phyloP scores from a whole-genome alignment of 2,329 filamentous ascomycete genomes.

The Pestalotiopsis sp. region DNA sequence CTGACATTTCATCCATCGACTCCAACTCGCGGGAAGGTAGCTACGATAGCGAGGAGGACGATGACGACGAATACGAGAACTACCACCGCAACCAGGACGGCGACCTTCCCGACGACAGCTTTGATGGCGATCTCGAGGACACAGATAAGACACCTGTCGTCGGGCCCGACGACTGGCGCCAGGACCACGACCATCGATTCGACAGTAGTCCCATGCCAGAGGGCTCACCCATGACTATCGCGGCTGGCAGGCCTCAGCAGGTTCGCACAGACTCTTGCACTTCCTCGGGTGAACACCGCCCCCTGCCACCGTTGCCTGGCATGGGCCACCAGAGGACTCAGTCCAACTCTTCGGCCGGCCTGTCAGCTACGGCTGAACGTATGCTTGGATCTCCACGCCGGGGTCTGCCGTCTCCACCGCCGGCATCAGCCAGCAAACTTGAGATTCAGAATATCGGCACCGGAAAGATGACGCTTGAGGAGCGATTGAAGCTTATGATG shows the following conservation, averaged over 20 bases:
- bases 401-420: constrained; percentile 72
- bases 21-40: constrained; percentile 91
- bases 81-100: constrained; percentile 56
- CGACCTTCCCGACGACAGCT: constrained; percentile 78
- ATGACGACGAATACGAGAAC: constrained; percentile 57
- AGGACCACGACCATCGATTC: constrained; percentile 73
- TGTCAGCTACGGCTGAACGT: constrained; percentile 73
- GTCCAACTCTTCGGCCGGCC: constrained; percentile 62
- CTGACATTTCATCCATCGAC: constrained; percentile 89
- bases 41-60: constrained; percentile 82
- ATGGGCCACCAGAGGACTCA: constrained; percentile 45
- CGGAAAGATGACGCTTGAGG: constrained; percentile 80
- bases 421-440: constrained; percentile 69
- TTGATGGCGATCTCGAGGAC: constrained; percentile 93
- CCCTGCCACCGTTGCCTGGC: constrained; percentile 82
- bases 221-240: constrained; percentile 41
- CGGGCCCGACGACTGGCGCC: constrained; percentile 94
- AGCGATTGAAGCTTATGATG: constrained; percentile 87
- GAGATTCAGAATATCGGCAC: constrained; percentile 78
- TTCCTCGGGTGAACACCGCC: constrained; percentile 80
- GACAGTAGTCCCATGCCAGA: constrained; percentile 71
- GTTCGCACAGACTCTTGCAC: constrained; percentile 71
- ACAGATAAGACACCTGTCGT: constrained; percentile 97
- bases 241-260: constrained; percentile 55
- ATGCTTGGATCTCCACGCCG: constrained; percentile 64